Evolutionary conservation across 192 early-diverging fungal genomes (phyloP).

Genomic region (Umbelopsis sp.): DNA sequence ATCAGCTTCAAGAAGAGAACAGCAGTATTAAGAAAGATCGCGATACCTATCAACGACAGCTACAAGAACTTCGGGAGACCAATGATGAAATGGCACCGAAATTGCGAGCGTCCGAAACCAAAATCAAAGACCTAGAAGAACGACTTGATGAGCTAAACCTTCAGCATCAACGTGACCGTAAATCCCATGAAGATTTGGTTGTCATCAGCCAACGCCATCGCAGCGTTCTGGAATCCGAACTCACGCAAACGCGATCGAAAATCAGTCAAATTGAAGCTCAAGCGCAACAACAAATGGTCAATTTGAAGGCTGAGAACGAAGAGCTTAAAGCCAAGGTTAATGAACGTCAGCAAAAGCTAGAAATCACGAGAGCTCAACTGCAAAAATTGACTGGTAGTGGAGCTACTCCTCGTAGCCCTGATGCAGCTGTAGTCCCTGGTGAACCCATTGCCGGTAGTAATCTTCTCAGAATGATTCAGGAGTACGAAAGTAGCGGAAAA

Average conservation of each 20-base stretch:
- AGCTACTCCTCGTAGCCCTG: background rate
- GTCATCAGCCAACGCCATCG: constrained; percentile 9
- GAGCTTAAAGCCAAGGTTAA: background rate
- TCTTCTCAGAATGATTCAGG: constrained; percentile 15
- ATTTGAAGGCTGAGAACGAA: background rate
- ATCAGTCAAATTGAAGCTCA: constrained; percentile 18
- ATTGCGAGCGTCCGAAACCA: constrained; percentile 3
- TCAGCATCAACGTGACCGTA: constrained; percentile 13
- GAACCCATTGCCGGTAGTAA: constrained; percentile 12
- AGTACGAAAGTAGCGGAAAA: constrained; percentile 24
- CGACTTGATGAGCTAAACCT: constrained; percentile 17
- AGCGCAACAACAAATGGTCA: constrained; percentile 9
- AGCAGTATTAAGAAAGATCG: constrained; percentile 10
- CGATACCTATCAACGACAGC: background rate
- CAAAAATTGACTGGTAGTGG: constrained; percentile 2
- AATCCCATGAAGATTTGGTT: constrained; percentile 3
- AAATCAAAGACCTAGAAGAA: constrained; percentile 10
- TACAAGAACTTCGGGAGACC: background rate
- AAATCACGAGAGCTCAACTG: constrained; percentile 11
- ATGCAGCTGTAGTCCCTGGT: constrained; percentile 10
- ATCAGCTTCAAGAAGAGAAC: constrained; percentile 11
- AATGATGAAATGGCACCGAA: background rate
- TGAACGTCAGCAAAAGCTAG: constrained; percentile 11
- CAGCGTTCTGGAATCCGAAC: constrained; percentile 6
- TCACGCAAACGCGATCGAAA: constrained; percentile 2